phyloP scores from a whole-genome alignment of 2,329 filamentous ascomycete genomes.

The Thielaviopsis euricoi region DNA sequence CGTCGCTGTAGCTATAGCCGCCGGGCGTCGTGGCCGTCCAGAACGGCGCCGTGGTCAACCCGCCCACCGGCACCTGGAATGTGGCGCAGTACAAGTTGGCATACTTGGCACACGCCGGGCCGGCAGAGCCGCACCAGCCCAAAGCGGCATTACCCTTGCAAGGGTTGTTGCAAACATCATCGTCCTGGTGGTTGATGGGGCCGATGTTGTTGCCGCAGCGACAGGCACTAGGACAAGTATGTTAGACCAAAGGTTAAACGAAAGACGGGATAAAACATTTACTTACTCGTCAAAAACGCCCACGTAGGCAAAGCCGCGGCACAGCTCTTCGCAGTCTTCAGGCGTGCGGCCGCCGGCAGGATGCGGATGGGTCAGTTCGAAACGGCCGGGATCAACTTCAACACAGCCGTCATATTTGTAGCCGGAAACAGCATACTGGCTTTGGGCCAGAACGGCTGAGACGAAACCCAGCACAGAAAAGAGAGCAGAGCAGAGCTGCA shows the following conservation, averaged over 20 bases:
- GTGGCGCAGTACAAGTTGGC: slow-evolving; percentile 11
- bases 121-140: slow-evolving; percentile 10
- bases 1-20: background rate
- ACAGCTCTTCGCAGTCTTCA: slow-evolving; percentile 12
- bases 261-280: background rate
- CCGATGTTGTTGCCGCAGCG: slow-evolving; percentile 11
- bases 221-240: slow-evolving; percentile 3
- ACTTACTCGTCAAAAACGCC: slow-evolving; percentile 12
- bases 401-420: slow-evolving; percentile 12
- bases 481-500: slow-evolving; percentile 1
- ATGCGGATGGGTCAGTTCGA: slow-evolving; percentile 1
- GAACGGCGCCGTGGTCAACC: background rate
- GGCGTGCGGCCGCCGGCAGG: slow-evolving; percentile 11
- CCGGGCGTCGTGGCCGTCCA: background rate
- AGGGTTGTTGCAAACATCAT: slow-evolving; percentile 11
- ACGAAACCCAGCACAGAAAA: background rate
- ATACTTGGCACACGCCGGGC: slow-evolving; percentile 4
- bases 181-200: slow-evolving; percentile 9
- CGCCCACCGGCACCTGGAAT: background rate
- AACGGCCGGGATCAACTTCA: slow-evolving; percentile 1
- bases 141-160: slow-evolving; percentile 9
- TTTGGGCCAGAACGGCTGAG: slow-evolving; percentile 8
- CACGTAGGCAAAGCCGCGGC: slow-evolving; percentile 11
- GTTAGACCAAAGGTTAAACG: background rate
- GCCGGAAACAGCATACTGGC: slow-evolving; percentile 5